Evolutionary conservation across 1,284 basidiomycete genomes (phyloP), one percentile per base, ranked within the genome.

Genomic region (Cryptococcus depauperatus): DNA sequence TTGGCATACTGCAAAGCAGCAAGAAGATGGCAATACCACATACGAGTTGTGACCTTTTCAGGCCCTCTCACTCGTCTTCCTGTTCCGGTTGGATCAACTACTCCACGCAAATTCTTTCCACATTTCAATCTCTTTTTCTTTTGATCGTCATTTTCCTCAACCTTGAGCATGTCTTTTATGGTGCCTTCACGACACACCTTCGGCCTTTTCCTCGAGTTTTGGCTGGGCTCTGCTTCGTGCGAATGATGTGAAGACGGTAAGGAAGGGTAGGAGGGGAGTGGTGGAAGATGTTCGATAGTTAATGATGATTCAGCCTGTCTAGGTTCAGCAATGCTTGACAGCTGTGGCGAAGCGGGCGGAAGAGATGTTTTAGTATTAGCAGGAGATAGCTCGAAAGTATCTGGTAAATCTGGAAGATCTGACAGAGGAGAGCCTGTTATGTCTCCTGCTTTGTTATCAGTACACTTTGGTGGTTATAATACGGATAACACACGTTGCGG

Each of bases 381-480:
- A 21, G 32, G 44, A 1, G 48, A 46, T 8, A 46, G 26, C 14
- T 44, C n/a, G 21, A 51, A 37, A 1, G 37, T 41, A 22, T 44
- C 49, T 34, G 50, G 41, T 37, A 49, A 35, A 33, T 49, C 44
- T 1, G 59, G 59, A 8, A 59, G 46, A 41, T 58, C 56, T 5
- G 57, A 58, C 1, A 62, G 46, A 11, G 60, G 56, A 1, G 56
- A 57, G n/a, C n/a, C n/a, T n/a, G n/a, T n/a, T n/a, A n/a, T n/a
- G n/a, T n/a, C n/a, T n/a, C n/a, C n/a, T n/a, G n/a, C n/a, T n/a
- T n/a, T n/a, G n/a, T n/a, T n/a, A n/a, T n/a, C n/a, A n/a, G n/a
- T n/a, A n/a, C n/a, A n/a, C n/a, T n/a, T n/a, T n/a, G n/a, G n/a
- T n/a, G n/a, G n/a, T n/a, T n/a, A n/a, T n/a, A n/a, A n/a, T n/a